Conservation (phyloP, 192 early-diverging fungal genomes). For the Dissophora ornata region DNA sequence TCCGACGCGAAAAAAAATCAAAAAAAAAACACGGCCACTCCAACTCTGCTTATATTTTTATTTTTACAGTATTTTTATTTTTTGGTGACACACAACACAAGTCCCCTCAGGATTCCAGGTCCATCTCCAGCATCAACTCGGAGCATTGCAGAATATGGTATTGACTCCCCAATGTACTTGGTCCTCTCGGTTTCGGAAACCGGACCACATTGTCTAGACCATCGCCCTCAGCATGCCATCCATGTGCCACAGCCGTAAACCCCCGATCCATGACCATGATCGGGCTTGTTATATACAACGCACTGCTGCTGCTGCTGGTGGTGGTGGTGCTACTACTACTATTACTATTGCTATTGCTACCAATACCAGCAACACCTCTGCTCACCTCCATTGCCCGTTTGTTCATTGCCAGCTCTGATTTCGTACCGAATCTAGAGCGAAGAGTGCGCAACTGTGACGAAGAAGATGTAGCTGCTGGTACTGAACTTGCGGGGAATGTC, state of each 20-base stretch:
- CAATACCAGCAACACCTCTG: no score
- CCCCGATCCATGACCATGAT: conserved; percentile 32
- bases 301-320: neutral
- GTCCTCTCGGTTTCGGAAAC: conserved; percentile 19
- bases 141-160: conserved; percentile 12
- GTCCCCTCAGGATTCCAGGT: neutral
- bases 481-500: neutral
- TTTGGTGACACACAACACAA: no score
- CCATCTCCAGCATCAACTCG: conserved; percentile 14
- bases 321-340: neutral
- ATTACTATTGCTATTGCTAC: neutral
- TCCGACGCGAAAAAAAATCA: no score
- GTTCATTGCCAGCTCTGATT: conserved; percentile 9
- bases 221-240: conserved; percentile 45
- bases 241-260: conserved; percentile 16
- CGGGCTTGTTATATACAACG: neutral
- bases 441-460: neutral
- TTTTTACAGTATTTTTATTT: no score
- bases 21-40: no score
- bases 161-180: conserved; percentile 5
- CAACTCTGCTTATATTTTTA: no score
- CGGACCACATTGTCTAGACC: conserved; percentile 18
- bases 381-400: no score
- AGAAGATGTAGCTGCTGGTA: neutral
- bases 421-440: neutral